Conservation (phyloP, 805 yeast genomes). For the Suhomyces emberorum region DNA sequence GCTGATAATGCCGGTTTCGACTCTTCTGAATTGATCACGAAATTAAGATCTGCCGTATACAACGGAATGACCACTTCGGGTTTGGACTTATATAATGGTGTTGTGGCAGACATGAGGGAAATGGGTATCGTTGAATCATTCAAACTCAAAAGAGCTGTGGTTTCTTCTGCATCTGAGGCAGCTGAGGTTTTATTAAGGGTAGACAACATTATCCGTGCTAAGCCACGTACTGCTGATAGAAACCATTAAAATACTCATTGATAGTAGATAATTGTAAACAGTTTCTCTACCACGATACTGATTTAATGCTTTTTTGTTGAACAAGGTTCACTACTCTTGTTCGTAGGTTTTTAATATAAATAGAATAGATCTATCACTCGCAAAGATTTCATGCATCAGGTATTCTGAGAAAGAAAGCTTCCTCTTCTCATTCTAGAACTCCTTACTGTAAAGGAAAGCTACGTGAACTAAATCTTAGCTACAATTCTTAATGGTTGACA, state of each 20-base stretch:
- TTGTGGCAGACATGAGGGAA: conserved; percentile 90
- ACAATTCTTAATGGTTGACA: no score
- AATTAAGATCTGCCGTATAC: conserved; percentile 85
- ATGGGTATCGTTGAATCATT: conserved; percentile 89
- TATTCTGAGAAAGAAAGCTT: no score
- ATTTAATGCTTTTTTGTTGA: no score
- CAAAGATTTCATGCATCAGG: no score
- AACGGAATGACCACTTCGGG: conserved; percentile 92
- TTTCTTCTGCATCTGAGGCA: conserved; percentile 95
- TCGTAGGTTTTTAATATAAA: no score
- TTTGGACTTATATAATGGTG: conserved; percentile 79
- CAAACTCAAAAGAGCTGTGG: conserved; percentile 91
- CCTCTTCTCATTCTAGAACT: no score
- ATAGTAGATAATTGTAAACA: no score
- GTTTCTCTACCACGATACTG: no score
- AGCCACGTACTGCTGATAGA: conserved; percentile 95
- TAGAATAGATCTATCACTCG: no score
- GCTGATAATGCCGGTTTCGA: conserved; percentile 98
- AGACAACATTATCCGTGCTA: conserved; percentile 94
- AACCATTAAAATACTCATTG: conserved; percentile 45
- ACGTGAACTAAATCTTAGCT: no score
- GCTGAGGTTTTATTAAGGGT: conserved; percentile 94
- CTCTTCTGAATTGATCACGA: conserved; percentile 86
- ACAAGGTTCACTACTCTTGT: no score
- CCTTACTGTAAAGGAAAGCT: no score